Percentiles rank a stretch among this genome's conserved stretches.
Conservation (phyloP, 2,329 filamentous ascomycete species). For the Phoma sp. region DNA sequence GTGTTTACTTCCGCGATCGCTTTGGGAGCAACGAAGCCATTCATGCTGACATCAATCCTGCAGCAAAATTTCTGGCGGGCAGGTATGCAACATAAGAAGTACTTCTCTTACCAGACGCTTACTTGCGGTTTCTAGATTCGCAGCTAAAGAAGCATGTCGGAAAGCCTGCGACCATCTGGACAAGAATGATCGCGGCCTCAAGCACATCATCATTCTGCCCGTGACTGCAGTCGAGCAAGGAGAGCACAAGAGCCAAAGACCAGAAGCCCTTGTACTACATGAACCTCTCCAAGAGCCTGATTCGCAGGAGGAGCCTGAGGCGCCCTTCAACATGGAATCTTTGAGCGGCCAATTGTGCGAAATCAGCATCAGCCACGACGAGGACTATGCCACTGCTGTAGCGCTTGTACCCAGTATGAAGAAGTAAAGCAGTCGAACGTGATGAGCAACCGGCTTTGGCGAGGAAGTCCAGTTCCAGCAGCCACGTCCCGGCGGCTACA, state of each 20-base stretch:
- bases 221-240: slow-evolving; percentile 3
- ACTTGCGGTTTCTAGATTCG: slow-evolving; percentile 47
- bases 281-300: slow-evolving; percentile 7
- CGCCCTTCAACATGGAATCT: background rate
- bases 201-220: slow-evolving; percentile 50
- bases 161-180: slow-evolving; percentile 50
- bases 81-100: slow-evolving; percentile 29
- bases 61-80: slow-evolving; percentile 43
- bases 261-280: slow-evolving; percentile 37
- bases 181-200: slow-evolving; percentile 31
- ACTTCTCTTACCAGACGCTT: background rate
- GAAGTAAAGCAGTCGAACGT: background rate
- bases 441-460: background rate
- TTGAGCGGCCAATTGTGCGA: slow-evolving; percentile 61
- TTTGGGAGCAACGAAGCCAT: slow-evolving; percentile 26
- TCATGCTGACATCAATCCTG: slow-evolving; percentile 20
- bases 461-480: background rate
- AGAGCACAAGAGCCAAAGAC: slow-evolving; percentile 24
- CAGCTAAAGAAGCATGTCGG: slow-evolving; percentile 59
- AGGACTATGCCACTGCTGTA: slow-evolving; percentile 76
- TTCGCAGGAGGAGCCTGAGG: background rate
- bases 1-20: slow-evolving; percentile 37
- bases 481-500: background rate
- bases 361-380: slow-evolving; percentile 87
- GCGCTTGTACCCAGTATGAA: slow-evolving; percentile 59